Evolutionary conservation across 2,329 filamentous ascomycete genomes (phyloP), one percentile per base, ranked within the genome.

Genomic region (Colletotrichum tanaceti): DNA sequence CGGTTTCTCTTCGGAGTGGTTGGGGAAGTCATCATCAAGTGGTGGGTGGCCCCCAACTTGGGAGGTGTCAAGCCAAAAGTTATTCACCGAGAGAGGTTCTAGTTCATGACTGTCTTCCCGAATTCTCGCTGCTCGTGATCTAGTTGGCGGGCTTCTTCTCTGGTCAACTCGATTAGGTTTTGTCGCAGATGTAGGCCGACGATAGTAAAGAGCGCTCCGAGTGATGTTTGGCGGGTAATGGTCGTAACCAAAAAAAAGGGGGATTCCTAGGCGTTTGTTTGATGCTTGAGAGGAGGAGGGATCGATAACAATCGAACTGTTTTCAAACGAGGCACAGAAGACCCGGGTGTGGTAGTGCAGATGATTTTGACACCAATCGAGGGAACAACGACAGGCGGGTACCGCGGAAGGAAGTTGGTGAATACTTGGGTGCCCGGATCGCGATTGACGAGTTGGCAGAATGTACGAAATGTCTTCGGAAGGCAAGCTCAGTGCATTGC

Each of bases 221-320:
- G 71, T 71, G 71, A 75, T 75, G 72, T 71, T 77, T 65, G 71
- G 68, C 68, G 69, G 69, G 70, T 71, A 68, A 75, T 72, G 72
- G 73, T 73, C 71, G 75, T 77, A 77, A 75, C 72, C 75, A 75
- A 77, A 77, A 79, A 74, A 38, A 35, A 49, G 7, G 38, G 4
- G 16, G 20, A 22, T 73, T 71, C 58, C 44, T 65, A 62, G 71
- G 68, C 66, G 65, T 72, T 72, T 67, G 71, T 73, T 70, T 72
- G 70, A 58, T 64, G 65, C 64, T 5, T 57, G 32, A 32, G 39
- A 44, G 49, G 49, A 64, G 53, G 39, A 11, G 1, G 44, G 50
- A 20, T 60, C 32, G 65, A 35, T 35, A 24, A 16, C 58, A 28
- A 18, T 49, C 46, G 28, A 61, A 52, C 16, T 62, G 61, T 54